Percentiles rank a stretch among this genome's conserved stretches.
These are phyloP conservation scores for Pleurotus cornucopiae DNA, from an alignment of 768 basidiomycete genomes.

Conservation along the genomic window DNA sequence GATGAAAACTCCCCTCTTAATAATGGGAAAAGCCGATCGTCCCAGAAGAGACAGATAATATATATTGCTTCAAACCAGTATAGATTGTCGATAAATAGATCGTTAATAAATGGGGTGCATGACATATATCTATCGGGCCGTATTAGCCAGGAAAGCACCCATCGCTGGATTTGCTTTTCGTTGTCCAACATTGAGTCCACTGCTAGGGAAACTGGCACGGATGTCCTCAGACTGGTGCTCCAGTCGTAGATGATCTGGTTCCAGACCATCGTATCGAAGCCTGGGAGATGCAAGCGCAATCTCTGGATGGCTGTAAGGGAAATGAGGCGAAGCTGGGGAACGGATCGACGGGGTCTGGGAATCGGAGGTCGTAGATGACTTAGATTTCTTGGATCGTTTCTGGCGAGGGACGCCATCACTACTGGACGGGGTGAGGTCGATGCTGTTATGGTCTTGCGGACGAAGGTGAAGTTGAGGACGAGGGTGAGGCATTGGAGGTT, in stretches of 20 bases:
- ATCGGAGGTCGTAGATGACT: constrained; percentile 32
- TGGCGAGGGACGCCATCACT: constrained; percentile 2
- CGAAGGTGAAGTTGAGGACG: neutral
- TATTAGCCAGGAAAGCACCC: constrained; percentile 34
- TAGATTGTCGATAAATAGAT: no score
- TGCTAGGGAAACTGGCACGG: constrained; percentile 18
- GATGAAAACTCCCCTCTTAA: no score
- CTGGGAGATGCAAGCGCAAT: constrained; percentile 1
- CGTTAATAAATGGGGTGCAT: no score
- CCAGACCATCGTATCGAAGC: neutral
- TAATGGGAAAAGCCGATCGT: no score
- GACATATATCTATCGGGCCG: constrained; percentile 13
- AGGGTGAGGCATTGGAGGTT: neutral
- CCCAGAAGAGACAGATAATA: no score
- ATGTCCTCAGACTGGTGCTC: constrained; percentile 24
- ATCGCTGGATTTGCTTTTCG: constrained; percentile 9
- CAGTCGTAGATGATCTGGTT: neutral
- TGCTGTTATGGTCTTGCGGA: constrained; percentile 14
- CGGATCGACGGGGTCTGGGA: constrained; percentile 44
- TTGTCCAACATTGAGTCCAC: neutral
- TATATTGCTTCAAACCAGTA: no score
- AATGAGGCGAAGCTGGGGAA: constrained; percentile 34
- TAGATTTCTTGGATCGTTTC: constrained; percentile 11
- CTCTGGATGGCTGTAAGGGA: constrained; percentile 17
- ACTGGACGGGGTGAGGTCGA: constrained; percentile 11